Conservation (phyloP, 768 basidiomycete species). For the Rhizopogon sp. region DNA sequence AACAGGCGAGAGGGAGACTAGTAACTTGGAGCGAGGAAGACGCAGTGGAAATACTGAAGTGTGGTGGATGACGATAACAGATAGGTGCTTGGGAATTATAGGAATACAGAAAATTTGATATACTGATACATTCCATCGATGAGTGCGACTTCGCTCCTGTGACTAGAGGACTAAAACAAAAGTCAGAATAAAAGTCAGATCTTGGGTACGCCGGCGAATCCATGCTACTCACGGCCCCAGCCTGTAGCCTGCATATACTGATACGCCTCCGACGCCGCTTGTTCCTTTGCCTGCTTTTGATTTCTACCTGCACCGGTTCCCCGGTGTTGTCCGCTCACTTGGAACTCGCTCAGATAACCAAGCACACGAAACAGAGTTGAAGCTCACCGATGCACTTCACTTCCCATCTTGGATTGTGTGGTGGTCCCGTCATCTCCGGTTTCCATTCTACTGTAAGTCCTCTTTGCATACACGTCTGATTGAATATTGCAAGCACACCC, state of each 20-base stretch:
- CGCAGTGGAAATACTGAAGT: background rate
- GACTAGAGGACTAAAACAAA: background rate
- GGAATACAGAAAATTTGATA: background rate
- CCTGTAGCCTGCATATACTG: constrained; percentile 32
- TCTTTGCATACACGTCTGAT: constrained; percentile 49
- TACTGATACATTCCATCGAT: background rate
- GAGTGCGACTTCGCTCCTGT: background rate
- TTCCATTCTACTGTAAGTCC: constrained; percentile 41
- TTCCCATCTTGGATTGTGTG: constrained; percentile 54
- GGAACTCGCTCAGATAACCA: background rate
- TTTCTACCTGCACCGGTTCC: constrained; percentile 51
- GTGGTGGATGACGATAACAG: background rate
- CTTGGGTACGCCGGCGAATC: background rate
- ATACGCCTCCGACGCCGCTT: constrained; percentile 59
- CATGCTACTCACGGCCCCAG: constrained; percentile 36
- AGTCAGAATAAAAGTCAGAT: background rate
- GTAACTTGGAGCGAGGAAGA: background rate
- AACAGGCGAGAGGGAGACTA: background rate
- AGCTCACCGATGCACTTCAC: constrained; percentile 49
- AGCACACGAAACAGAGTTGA: background rate
- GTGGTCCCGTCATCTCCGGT: constrained; percentile 41
- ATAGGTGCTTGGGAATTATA: background rate
- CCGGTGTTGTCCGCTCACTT: constrained; percentile 47
- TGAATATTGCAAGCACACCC: constrained; percentile 43
- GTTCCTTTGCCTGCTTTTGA: constrained; percentile 65